These are phyloP conservation scores for Solanum lycopersicoides DNA, from an alignment of 257 asterid species.

Conservation along the genomic window DNA sequence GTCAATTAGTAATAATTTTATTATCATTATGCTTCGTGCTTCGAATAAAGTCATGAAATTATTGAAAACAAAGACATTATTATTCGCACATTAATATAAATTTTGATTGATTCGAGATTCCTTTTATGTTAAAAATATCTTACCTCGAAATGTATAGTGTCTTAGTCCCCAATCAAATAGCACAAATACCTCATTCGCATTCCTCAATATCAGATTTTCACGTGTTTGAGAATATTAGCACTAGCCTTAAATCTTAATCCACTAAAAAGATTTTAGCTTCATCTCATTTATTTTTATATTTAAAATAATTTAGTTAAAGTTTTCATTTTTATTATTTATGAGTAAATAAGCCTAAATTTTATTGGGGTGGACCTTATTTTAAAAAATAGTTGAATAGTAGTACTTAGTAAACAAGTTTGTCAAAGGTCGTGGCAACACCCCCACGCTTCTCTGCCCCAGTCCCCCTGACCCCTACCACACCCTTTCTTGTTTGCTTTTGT, in stretches of 20 bases:
- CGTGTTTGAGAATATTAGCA: not conserved
- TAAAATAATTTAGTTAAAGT: not conserved
- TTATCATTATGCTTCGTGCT: not conserved
- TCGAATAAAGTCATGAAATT: not conserved
- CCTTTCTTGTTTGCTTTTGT: not conserved
- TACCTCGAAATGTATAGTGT: not conserved
- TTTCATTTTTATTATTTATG: no score
- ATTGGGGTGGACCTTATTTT: not conserved
- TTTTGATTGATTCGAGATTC: no score
- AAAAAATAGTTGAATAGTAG: not conserved
- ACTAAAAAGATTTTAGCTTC: not conserved
- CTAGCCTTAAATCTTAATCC: not conserved
- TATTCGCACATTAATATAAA: not conserved
- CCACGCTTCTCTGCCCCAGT: constrained; percentile 5
- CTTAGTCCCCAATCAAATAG: not conserved
- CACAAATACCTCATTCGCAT: not conserved
- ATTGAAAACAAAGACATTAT: not conserved
- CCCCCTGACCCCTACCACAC: constrained; percentile 13
- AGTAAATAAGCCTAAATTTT: not conserved
- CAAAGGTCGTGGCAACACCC: constrained; percentile 12
- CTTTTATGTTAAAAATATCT: not conserved
- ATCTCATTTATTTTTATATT: not conserved
- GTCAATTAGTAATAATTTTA: not conserved
- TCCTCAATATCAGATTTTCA: not conserved
- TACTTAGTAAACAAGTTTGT: not conserved